Percentiles rank a stretch among this genome's conserved stretches.
Evolutionary conservation across 768 basidiomycete genomes (phyloP).

Genomic region (Mycena vitilis): DNA sequence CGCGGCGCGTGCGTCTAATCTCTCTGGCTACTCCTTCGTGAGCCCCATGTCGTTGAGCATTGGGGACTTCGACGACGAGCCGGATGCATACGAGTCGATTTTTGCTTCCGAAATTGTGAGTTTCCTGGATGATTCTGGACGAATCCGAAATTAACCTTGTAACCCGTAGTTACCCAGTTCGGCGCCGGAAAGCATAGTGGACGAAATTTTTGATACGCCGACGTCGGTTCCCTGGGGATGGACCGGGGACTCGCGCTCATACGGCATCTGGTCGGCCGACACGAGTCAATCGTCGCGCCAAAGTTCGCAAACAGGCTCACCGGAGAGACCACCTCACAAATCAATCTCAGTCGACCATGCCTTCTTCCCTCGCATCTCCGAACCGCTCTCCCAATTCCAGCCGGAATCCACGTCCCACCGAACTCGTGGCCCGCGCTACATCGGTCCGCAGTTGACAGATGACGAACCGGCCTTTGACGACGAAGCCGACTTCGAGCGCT

Average conservation of each 20-base stretch:
- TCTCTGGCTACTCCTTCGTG: constrained; percentile 57
- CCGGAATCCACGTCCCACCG: constrained; percentile 8
- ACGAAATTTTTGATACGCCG: constrained; percentile 31
- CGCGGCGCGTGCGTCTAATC: constrained; percentile 42
- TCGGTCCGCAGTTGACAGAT: constrained; percentile 40
- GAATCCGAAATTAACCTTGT: not conserved
- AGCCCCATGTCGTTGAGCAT: constrained; percentile 55
- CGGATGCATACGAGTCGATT: constrained; percentile 43
- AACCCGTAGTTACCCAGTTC: constrained; percentile 19
- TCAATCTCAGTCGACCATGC: constrained; percentile 19
- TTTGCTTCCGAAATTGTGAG: constrained; percentile 33
- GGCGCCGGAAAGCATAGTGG: constrained; percentile 26
- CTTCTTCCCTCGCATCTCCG: constrained; percentile 20
- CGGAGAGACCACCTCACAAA: constrained; percentile 44
- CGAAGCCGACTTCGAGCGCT: constrained; percentile 38
- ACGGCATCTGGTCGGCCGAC: constrained; percentile 37
- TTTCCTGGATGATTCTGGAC: constrained; percentile 6
- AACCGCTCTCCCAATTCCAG: not conserved
- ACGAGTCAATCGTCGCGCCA: constrained; percentile 41
- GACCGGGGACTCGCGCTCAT: constrained; percentile 31
- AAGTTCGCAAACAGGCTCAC: constrained; percentile 41
- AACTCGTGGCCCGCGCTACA: constrained; percentile 35
- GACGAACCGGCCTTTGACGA: constrained; percentile 30
- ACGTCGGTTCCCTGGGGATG: constrained; percentile 27
- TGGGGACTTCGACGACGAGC: constrained; percentile 48